Evolutionary conservation across 495 filamentous ascomycete species (phyloP).

Genomic region (Staphylotrichum tortipilum): DNA sequence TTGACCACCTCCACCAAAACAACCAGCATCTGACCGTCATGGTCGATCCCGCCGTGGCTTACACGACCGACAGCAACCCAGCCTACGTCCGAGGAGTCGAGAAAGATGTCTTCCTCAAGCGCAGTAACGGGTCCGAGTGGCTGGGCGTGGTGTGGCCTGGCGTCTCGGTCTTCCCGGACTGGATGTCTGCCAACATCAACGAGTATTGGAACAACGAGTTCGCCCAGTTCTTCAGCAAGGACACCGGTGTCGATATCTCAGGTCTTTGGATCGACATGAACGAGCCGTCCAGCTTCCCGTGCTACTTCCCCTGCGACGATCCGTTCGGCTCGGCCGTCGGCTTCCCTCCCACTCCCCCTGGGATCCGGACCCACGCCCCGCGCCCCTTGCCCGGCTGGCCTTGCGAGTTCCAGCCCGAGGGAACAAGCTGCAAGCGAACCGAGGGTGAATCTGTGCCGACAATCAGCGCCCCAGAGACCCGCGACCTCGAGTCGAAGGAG

Average conservation of each 20-base stretch:
- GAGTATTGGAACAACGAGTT: constrained; percentile 72
- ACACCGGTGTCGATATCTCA: constrained; percentile 69
- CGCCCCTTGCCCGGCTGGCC: constrained; percentile 64
- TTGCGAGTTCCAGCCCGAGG: constrained; percentile 57
- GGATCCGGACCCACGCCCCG: constrained; percentile 46
- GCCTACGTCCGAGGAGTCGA: constrained; percentile 55
- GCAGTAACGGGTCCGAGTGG: constrained; percentile 57
- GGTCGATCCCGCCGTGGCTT: constrained; percentile 77
- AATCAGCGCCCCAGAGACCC: not conserved
- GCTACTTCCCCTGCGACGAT: constrained; percentile 62
- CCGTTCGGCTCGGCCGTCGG: constrained; percentile 47
- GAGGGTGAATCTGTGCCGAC: not conserved
- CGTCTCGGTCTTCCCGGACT: constrained; percentile 71
- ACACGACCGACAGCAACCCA: constrained; percentile 48
- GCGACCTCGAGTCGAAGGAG: not conserved
- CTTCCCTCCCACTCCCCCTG: constrained; percentile 57
- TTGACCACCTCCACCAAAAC: constrained; percentile 61
- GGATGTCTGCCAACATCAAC: constrained; percentile 62
- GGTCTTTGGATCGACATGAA: constrained; percentile 88
- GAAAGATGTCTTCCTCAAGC: constrained; percentile 56
- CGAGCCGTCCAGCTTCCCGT: constrained; percentile 58
- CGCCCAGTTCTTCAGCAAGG: constrained; percentile 53
- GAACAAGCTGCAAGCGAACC: constrained; percentile 18
- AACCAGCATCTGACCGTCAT: constrained; percentile 78
- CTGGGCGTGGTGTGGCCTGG: constrained; percentile 83